Evolutionary conservation across 148 eudicot species (phyloP).

Genomic region (Hydrangea macrophylla): DNA sequence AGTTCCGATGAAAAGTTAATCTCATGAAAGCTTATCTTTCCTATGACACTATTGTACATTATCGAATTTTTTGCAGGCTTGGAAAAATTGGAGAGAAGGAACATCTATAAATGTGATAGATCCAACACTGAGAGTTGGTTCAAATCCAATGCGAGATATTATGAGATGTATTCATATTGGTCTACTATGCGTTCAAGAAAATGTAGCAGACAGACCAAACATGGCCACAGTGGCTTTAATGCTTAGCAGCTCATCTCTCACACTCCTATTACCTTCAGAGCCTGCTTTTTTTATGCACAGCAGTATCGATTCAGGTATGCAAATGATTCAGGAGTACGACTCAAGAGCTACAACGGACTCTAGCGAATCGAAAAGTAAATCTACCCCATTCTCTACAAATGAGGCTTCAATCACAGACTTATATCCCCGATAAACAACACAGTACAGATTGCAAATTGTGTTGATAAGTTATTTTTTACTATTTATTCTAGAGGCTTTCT

Average conservation of each 20-base stretch:
- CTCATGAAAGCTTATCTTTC: not conserved
- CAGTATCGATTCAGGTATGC: not conserved
- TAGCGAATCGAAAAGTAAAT: not conserved
- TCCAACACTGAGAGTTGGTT: slow-evolving; percentile 10
- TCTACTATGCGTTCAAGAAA: slow-evolving; percentile 35
- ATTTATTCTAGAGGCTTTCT: too few species aligned
- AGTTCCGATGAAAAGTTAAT: not conserved
- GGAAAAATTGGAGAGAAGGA: slow-evolving; percentile 42
- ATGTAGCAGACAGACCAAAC: slow-evolving; percentile 30
- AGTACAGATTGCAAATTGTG: too few species aligned
- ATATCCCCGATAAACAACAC: slow-evolving; percentile 21
- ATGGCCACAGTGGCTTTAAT: slow-evolving; percentile 32
- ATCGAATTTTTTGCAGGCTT: slow-evolving; percentile 29
- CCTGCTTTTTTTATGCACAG: slow-evolving; percentile 23
- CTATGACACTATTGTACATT: not conserved
- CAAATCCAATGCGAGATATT: slow-evolving; percentile 21
- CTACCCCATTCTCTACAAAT: slow-evolving; percentile 5
- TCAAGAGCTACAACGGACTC: not conserved
- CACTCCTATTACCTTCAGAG: slow-evolving; percentile 24
- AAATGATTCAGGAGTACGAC: slow-evolving; percentile 1
- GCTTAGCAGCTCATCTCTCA: slow-evolving; percentile 23
- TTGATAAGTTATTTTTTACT: too few species aligned
- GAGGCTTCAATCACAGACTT: slow-evolving; percentile 25
- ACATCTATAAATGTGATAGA: slow-evolving; percentile 23
- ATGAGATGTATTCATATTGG: slow-evolving; percentile 48